phyloP scores from a whole-genome alignment of 768 basidiomycete species.

The Leccinum barrowsii region DNA sequence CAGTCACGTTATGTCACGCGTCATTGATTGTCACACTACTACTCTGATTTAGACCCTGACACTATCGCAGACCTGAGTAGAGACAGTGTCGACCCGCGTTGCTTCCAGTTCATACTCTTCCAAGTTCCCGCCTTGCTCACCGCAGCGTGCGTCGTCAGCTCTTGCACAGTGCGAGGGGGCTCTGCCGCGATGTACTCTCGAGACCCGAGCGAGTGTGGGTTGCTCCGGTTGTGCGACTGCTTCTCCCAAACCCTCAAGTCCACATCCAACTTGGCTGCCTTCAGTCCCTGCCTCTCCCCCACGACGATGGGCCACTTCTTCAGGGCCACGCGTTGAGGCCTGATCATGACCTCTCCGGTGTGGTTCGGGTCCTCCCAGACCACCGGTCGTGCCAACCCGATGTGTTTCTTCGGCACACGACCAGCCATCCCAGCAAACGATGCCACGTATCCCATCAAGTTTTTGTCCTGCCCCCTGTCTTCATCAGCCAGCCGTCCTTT shows the following conservation, averaged over 20 bases:
- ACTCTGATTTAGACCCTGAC: background rate
- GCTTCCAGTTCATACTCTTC: background rate
- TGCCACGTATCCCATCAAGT: constrained; percentile 20
- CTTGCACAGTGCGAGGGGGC: constrained; percentile 19
- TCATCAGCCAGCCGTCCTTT: constrained; percentile 57
- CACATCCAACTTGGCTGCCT: constrained; percentile 34
- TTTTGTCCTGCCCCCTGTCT: constrained; percentile 10
- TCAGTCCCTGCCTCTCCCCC: constrained; percentile 39
- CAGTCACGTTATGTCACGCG: constrained; percentile 27
- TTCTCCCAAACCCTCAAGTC: constrained; percentile 29
- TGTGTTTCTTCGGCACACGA: constrained; percentile 16
- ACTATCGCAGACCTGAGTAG: constrained; percentile 23
- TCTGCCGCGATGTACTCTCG: constrained; percentile 42
- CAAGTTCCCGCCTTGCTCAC: constrained; percentile 3
- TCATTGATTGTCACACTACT: background rate
- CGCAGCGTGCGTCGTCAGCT: constrained; percentile 14
- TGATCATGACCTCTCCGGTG: constrained; percentile 30
- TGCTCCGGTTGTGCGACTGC: constrained; percentile 34
- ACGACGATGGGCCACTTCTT: constrained; percentile 43
- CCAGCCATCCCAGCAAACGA: constrained; percentile 32
- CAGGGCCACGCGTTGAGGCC: constrained; percentile 31
- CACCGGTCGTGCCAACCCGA: constrained; percentile 16
- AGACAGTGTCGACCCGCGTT: constrained; percentile 3
- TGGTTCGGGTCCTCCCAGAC: constrained; percentile 29
- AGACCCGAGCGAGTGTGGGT: constrained; percentile 49